Evolutionary conservation across 2,329 filamentous ascomycete species (phyloP), one percentile per base, ranked within the genome.

Genomic region (Dactylellina cionopaga): DNA sequence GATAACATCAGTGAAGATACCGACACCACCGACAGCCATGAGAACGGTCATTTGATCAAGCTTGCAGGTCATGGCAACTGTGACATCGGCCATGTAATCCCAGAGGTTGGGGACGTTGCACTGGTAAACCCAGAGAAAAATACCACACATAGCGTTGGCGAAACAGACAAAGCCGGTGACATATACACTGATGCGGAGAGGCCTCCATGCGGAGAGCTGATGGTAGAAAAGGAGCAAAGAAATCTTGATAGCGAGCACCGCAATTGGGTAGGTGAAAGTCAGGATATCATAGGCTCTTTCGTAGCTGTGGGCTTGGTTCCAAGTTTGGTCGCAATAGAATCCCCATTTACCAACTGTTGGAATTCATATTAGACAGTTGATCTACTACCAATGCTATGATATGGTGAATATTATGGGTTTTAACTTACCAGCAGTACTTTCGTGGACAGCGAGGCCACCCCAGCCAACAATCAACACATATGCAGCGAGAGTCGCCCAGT

Each of bases 51-150:
- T 71, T 51, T 71, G 65, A 25, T 71, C 58, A 15, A 71, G 49
- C 27, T 54, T 52, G 55, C 65, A 71, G 43, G 49, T 71, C 56
- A 56, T 71, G 33, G 33, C 35, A 29, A 58, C 58, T 5, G 13
- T 33, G 37, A 60, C 31, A 37, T 71, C 65, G 24, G 59, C 65
- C 65, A 71, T 71, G 31, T 71, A 46, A 33, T 71, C 65, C 65
- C 65, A 71, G 10, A 71, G 65, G 19, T 71, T 63, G 1, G 65
- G 65, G 29, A 49, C 52, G 3, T 39, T 52, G 65, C 65, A 71
- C 31, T 71, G 65, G 56, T 63, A 71, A 11, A 71, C 41, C 65
- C 65, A 71, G 24, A 71, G 65, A 58, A 71, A 71, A 25, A 71
- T 51, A 51, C 65, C 65, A 22, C 65, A 71, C 56, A 72, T 72